Evolutionary conservation across 805 yeast genomes (phyloP).

Genomic region (Jamesozyma jinghongensis): DNA sequence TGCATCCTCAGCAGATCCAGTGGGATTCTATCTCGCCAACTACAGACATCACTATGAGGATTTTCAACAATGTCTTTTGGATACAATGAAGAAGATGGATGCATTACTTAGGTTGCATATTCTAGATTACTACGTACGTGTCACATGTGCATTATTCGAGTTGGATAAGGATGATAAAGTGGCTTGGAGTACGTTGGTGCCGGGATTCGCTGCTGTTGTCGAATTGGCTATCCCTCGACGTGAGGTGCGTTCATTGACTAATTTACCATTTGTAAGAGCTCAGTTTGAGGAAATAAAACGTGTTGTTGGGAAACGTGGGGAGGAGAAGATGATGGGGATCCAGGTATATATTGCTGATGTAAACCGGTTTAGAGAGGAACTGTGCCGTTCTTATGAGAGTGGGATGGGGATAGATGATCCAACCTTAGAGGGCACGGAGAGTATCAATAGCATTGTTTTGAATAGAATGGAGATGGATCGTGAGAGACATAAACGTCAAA

Average conservation of each 20-base stretch:
- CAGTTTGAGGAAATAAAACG: too few species aligned
- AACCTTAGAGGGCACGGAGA: neutral
- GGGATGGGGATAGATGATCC: too few species aligned
- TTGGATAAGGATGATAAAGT: neutral
- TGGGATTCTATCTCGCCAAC: slow-evolving; percentile 23
- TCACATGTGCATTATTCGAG: slow-evolving; percentile 9
- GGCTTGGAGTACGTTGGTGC: slow-evolving; percentile 1
- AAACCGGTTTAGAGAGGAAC: neutral
- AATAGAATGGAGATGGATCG: slow-evolving; percentile 87
- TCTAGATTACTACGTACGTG: slow-evolving; percentile 12
- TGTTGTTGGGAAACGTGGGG: too few species aligned
- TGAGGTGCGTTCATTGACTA: slow-evolving; percentile 1
- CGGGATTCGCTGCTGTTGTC: neutral
- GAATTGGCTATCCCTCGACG: slow-evolving; percentile 2
- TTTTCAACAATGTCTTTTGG: slow-evolving; percentile 29
- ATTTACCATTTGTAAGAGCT: neutral
- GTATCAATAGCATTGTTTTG: slow-evolving; percentile 33
- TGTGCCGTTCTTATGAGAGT: neutral
- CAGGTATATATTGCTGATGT: slow-evolving; percentile 13
- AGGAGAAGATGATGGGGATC: too few species aligned
- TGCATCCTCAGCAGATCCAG: slow-evolving; percentile 18
- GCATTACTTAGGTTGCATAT: slow-evolving; percentile 25
- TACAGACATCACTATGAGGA: slow-evolving; percentile 28
- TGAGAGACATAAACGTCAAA: slow-evolving; percentile 77
- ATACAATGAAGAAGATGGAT: slow-evolving; percentile 24